Evolutionary conservation across 768 basidiomycete genomes (phyloP).

Genomic region (Imleria badia): DNA sequence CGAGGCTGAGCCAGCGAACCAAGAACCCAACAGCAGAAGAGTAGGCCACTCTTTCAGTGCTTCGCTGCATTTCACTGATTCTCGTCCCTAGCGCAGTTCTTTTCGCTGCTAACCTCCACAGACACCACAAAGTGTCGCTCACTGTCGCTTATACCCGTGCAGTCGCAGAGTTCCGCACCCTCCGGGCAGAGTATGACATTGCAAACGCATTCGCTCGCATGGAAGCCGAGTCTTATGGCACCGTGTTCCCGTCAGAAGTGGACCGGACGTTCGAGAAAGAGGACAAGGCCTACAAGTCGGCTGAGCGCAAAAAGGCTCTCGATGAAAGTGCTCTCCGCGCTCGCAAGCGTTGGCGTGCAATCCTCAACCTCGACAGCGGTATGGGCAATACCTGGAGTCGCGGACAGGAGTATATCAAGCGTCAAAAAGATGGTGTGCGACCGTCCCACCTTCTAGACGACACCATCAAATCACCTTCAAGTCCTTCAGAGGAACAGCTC

Average conservation of each 20-base stretch:
- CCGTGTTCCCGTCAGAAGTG: slow-evolving; percentile 61
- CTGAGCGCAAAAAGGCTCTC: slow-evolving; percentile 52
- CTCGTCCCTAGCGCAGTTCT: slow-evolving; percentile 60
- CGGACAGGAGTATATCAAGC: slow-evolving; percentile 66
- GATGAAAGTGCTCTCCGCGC: slow-evolving; percentile 63
- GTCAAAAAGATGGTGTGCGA: slow-evolving; percentile 70
- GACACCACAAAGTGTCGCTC: slow-evolving; percentile 59
- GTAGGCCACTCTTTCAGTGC: slow-evolving; percentile 47
- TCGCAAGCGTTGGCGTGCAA: slow-evolving; percentile 76
- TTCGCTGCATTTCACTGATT: slow-evolving; percentile 7
- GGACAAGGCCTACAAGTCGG: slow-evolving; percentile 57
- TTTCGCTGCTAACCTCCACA: slow-evolving; percentile 78
- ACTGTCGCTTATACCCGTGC: slow-evolving; percentile 79
- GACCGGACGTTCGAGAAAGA: slow-evolving; percentile 62
- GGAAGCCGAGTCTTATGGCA: slow-evolving; percentile 80
- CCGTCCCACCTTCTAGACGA: slow-evolving; percentile 64
- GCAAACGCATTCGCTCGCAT: slow-evolving; percentile 71
- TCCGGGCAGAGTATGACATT: slow-evolving; percentile 83
- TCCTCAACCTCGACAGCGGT: slow-evolving; percentile 45
- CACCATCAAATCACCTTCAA: slow-evolving; percentile 13
- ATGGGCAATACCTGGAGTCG: slow-evolving; percentile 60
- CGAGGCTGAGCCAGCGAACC: slow-evolving; percentile 74
- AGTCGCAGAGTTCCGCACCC: slow-evolving; percentile 81
- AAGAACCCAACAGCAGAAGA: slow-evolving; percentile 87
- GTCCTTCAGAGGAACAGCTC: slow-evolving; percentile 26